Base-by-base conservation (phyloP, 805 yeast species). In the Komagataella phaffii region DNA sequence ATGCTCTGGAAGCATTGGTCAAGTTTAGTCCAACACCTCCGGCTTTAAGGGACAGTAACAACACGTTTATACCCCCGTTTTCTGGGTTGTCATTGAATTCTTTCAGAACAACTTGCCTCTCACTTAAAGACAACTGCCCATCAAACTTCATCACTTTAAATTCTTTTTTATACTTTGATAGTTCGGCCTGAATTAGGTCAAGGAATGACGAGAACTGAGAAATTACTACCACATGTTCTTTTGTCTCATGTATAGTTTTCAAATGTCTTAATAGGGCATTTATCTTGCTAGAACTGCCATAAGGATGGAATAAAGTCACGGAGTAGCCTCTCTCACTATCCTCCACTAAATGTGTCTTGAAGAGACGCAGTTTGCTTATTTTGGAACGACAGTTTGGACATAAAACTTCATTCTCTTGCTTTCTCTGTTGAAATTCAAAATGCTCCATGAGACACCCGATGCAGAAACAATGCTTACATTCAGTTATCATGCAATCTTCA, bases 1-100 rank as follows among this genome's bases (percentile, higher is more conserved):
- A 88, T 2, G 95, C 97, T 43, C 78, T 74, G 0, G 87, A 83
- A 0, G 97, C 96, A 50, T 83, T 79, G 0, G 96, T 90, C 54
- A 90, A 69, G 61, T 90, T 90, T 55, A 90, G 71, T 0, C 97
- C 97, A 10, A 89, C 96, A 6, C 97, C 97, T 21, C 97, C 97
- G 0, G 96, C 95, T 64, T 88, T 90, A 55, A 89, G 67, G 6
- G 95, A 85, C 17, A 90, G 63, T 19, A 90, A 67, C 8, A 90
- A 62, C 1, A 90, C 75, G 44, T 64, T 57, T 1, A 61, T 52
- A 51, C 60, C 57, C 19, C 67, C 62, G 24, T 61, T 61, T n/a
- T 61, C 56, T 3, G 53, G 54, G 3, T 50, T 17, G 3, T 48
- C 50, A 24, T 67, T 68, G 61, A 91, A 90, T 17, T 74, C 72